Percentiles rank a stretch among this genome's conserved stretches.
phyloP scores from a whole-genome alignment of 2,329 filamentous ascomycete genomes.

The Apiospora pterosperma region DNA sequence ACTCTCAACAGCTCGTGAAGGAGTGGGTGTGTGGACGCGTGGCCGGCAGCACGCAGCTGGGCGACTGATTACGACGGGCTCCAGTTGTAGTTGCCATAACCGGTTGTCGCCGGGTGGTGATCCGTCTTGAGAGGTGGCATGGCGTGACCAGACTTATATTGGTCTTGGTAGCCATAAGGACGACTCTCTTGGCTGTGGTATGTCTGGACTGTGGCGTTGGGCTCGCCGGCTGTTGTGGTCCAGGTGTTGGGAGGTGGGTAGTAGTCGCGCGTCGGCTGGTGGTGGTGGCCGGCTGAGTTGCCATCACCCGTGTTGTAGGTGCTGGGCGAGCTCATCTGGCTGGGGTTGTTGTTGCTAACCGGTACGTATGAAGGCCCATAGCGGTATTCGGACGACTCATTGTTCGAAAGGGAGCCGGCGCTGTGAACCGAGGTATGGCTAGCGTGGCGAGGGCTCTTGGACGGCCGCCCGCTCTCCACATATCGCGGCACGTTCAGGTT shows the following conservation, averaged over 20 bases:
- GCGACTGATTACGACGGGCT: constrained; percentile 38
- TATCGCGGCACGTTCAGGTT: constrained; percentile 54
- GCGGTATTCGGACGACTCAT: constrained; percentile 53
- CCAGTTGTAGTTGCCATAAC: constrained; percentile 54
- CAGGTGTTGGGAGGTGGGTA: constrained; percentile 50
- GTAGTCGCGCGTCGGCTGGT: constrained; percentile 37
- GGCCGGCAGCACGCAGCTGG: not conserved
- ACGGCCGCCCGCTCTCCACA: constrained; percentile 51
- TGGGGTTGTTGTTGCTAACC: constrained; percentile 27
- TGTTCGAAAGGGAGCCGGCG: constrained; percentile 43
- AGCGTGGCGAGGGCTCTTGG: constrained; percentile 54
- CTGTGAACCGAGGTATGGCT: constrained; percentile 53
- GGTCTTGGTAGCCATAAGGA: constrained; percentile 47
- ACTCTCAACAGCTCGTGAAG: not conserved
- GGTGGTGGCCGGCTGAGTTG: constrained; percentile 10
- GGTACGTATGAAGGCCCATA: constrained; percentile 45
- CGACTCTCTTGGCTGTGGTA: constrained; percentile 41
- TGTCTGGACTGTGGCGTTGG: constrained; percentile 35
- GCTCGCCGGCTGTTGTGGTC: constrained; percentile 48
- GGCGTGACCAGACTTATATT: constrained; percentile 40
- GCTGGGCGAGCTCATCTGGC: constrained; percentile 31
- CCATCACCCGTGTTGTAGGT: constrained; percentile 23
- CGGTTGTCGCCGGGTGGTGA: constrained; percentile 35
- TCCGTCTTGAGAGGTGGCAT: constrained; percentile 32
- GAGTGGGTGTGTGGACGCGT: not conserved